Conservation (phyloP, 768 basidiomycete species). For the Rossbeevera mucosa region DNA sequence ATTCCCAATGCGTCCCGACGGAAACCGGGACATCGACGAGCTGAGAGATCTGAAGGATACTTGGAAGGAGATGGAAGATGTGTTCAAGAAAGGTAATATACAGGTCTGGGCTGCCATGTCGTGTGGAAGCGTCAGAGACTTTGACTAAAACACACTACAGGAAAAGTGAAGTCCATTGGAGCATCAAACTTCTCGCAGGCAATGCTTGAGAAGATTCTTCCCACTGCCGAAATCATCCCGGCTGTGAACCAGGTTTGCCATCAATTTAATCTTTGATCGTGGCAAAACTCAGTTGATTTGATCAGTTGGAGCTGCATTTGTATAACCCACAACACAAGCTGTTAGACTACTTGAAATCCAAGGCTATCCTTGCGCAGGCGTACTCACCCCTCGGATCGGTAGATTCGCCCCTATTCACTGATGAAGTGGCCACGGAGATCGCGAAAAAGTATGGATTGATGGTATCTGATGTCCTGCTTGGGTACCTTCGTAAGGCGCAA, state of each 20-base stretch:
- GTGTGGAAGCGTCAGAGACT: conserved; percentile 3
- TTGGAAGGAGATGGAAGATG: conserved; percentile 79
- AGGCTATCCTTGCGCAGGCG: conserved; percentile 69
- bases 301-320: conserved; percentile 65
- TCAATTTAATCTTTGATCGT: not conserved
- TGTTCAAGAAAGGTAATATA: conserved; percentile 55
- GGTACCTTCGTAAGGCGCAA: conserved; percentile 50
- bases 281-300: not conserved
- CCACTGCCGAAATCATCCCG: conserved; percentile 61
- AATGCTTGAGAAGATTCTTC: conserved; percentile 66
- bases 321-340: conserved; percentile 75
- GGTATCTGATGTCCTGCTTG: conserved; percentile 55
- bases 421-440: conserved; percentile 56
- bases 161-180: conserved; percentile 64
- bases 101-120: not conserved
- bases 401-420: conserved; percentile 58
- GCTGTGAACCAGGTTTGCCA: conserved; percentile 64
- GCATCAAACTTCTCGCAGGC: conserved; percentile 71
- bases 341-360: conserved; percentile 53
- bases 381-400: conserved; percentile 79
- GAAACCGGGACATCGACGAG: conserved; percentile 63
- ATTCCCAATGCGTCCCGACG: conserved; percentile 56
- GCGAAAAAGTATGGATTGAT: conserved; percentile 54
- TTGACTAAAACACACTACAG: conserved; percentile 29
- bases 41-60: conserved; percentile 67